phyloP scores from a whole-genome alignment of 192 early-diverging fungal species.

The Dimargaris cristalligena region DNA sequence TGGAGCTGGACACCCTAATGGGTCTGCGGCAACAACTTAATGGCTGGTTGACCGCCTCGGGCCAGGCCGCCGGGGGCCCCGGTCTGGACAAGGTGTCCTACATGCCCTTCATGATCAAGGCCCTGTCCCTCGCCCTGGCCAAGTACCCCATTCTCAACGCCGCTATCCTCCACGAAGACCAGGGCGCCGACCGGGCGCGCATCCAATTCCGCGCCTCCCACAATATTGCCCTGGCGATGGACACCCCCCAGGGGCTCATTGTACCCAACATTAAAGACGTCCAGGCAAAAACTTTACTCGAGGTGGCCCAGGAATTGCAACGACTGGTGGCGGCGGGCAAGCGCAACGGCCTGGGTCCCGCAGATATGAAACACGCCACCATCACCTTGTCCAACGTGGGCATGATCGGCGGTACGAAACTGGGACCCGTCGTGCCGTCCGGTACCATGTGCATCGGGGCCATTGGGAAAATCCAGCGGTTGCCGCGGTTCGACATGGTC shows the following conservation, averaged over 20 bases:
- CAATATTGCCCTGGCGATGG: constrained; percentile 95
- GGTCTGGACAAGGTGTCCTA: constrained; percentile 61
- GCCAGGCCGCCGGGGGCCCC: constrained; percentile 22
- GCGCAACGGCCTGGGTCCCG: constrained; percentile 34
- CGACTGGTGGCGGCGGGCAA: constrained; percentile 48
- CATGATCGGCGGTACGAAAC: constrained; percentile 76
- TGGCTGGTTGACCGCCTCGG: constrained; percentile 26
- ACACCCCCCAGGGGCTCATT: constrained; percentile 82
- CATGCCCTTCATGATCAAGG: constrained; percentile 94
- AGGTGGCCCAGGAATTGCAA: constrained; percentile 73
- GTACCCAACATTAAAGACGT: constrained; percentile 93
- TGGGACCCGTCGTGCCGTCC: constrained; percentile 77
- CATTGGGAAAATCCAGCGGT: constrained; percentile 60
- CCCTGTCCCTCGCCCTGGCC: constrained; percentile 57
- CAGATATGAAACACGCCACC: constrained; percentile 69
- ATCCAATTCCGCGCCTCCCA: constrained; percentile 62
- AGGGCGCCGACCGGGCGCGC: constrained; percentile 27
- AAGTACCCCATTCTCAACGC: constrained; percentile 83
- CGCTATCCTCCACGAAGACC: constrained; percentile 24
- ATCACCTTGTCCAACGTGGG: constrained; percentile 92
- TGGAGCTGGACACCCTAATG: constrained; percentile 52
- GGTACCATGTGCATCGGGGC: constrained; percentile 82
- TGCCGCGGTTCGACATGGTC: constrained; percentile 65
- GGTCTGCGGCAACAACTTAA: constrained; percentile 51
- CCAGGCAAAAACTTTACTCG: constrained; percentile 66